Evolutionary conservation across 495 filamentous ascomycete genomes (phyloP), one percentile per base, ranked within the genome.

Genomic region (Penicillium atrosanguineum): DNA sequence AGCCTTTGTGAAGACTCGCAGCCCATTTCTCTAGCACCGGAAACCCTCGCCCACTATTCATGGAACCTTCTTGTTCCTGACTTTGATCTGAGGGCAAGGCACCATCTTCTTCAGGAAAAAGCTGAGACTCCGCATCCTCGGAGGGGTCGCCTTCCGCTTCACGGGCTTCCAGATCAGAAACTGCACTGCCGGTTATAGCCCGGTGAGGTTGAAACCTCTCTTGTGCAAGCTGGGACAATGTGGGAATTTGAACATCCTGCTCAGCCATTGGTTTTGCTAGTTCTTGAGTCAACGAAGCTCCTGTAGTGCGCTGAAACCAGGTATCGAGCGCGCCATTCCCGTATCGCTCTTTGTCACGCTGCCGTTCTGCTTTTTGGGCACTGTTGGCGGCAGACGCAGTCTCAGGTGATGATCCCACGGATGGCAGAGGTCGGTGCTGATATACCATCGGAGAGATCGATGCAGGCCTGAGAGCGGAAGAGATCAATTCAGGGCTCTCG

Each of bases 1-100:
- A 56, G 6, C 48, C 61, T 39, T 59, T 53, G 16, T 72, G 68
- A n/a, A 75, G 57, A 21, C 53, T 65, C 19, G 70, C 56, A 0
- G 73, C 70, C 73, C 71, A 75, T 47, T 64, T 61, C 37, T 75
- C 74, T n/a, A 74, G 65, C 23, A 73, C 68, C 3, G 69, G 71
- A 29, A 65, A 65, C 15, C 66, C 69, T 39, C 61, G 61, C 7
- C 68, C 62, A 47, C 55, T 69, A 14, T 64, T 53, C 43, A 66
- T 55, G 3, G 58, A 47, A 1, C 31, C 31, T 18, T 31, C 14
- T 20, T 37, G 25, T 11, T 44, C 12, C 14, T 21, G 28, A 21
- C 29, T 18, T 2, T 51, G 26, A 15, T 34, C 12, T 7, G 47
- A 23, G 15, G 31, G 31, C 11, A 34, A 12, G 1, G 11, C 0